Evolutionary conservation across 148 eudicot genomes (phyloP), one percentile per base, ranked within the genome.

Genomic region (Cornus controversa): DNA sequence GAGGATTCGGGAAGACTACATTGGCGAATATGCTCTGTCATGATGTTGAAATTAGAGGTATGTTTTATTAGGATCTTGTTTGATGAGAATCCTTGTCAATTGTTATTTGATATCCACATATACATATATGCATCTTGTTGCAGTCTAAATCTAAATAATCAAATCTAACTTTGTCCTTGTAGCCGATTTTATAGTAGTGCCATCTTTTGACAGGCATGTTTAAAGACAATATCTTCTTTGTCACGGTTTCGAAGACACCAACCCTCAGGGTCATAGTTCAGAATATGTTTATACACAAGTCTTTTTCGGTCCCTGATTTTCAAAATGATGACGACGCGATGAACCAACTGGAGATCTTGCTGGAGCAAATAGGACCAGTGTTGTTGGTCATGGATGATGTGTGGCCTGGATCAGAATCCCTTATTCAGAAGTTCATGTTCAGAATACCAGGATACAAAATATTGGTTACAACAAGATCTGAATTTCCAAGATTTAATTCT

Each of bases 331-430:
- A 69, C 36, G 74, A 77, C 58, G 79, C 79, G 24, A 36, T 69
- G 20, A 29, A 77, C 53, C 66, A 77, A 71, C 31, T 77, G 42
- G 79, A 42, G 36, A 53, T 6, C 24, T 54, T 77, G 31, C n/a
- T 77, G 68, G 62, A 50, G 45, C 15, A 58, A 24, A 57, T 57
- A 58, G 68, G 29, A 36, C 23, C 67, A 58, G 23, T 69, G 20
- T 65, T 77, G 23, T 67, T 77, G 73, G 74, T 77, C n/a, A n/a
- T 77, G 66, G 74, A 77, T 77, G 79, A 77, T 69, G 74, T 77
- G 67, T 77, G 79, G 79, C 34, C 45, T 0, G 70, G 42, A 31
- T 31, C 23, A 10, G 74, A 77, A 31, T 50, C 54, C 26, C 37
- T 66, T 36, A 37, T 77, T 22, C 15, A 69, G 18, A 77, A 58